These are phyloP conservation scores for Ophiostoma sp. DNA, from an alignment of 2,329 filamentous ascomycete species.

Conservation along the genomic window DNA sequence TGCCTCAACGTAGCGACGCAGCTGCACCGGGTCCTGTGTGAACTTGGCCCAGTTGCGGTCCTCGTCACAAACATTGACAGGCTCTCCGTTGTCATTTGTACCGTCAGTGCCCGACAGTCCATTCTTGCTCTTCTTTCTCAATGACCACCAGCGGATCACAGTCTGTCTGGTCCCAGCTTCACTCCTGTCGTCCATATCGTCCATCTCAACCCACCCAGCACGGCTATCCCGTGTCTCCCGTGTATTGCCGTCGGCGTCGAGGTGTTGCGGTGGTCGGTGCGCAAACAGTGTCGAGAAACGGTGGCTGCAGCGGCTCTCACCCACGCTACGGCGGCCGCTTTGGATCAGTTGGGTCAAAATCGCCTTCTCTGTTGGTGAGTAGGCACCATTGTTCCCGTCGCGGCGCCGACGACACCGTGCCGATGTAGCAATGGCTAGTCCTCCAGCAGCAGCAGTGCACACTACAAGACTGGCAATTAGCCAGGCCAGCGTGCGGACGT, in stretches of 20 bases:
- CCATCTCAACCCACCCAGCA: slow-evolving; percentile 23
- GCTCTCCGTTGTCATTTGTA: not conserved
- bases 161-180: not conserved
- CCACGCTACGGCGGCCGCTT: not conserved
- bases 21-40: slow-evolving; percentile 30
- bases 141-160: not conserved
- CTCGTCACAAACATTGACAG: slow-evolving; percentile 29
- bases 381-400: not conserved
- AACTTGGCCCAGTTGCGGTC: slow-evolving; percentile 34
- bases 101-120: not conserved
- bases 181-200: not conserved
- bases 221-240: not conserved
- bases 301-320: not conserved
- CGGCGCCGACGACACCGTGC: slow-evolving; percentile 8
- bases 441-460: not conserved
- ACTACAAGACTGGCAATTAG: slow-evolving; percentile 23
- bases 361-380: not conserved
- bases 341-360: not conserved
- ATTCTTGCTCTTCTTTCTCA: not conserved
- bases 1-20: slow-evolving; percentile 34
- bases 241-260: not conserved
- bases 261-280: not conserved
- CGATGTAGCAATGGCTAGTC: slow-evolving; percentile 15
- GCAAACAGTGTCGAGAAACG: slow-evolving; percentile 15
- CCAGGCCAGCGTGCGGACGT: slow-evolving; percentile 24